Base-by-base conservation (phyloP, 495 filamentous ascomycete genomes). In the Penicillium flavigenum region DNA sequence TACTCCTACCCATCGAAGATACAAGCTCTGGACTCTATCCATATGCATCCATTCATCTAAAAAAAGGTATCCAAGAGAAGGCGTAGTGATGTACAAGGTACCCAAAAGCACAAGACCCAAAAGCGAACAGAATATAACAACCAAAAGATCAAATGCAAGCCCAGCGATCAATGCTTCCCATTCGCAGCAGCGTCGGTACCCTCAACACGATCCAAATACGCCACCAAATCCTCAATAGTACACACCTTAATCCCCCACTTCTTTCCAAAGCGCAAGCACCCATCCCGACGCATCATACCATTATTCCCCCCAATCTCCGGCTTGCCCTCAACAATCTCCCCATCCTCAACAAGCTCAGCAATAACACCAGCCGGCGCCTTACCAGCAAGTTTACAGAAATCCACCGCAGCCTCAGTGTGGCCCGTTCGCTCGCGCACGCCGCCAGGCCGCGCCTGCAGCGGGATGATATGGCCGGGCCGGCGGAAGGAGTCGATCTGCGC, bases 271-370 rank as follows among this genome's bases (percentile, higher is more conserved):
- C 74, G 80, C 67, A 98, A 78, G 69, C 94, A 98, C 4, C 82
- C 88, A 81, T 98, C 92, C 57, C 91, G 83, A 62, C 92, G 76
- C 90, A 97, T 89, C 94, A 98, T 98, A 2, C 86, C 90, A 19
- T 86, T 85, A 39, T 83, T 83, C 17, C 79, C 79, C 10, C 71
- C 66, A 54, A 78, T 71, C 67, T 83, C 81, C 22, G 86, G 61
- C 36, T 82, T 79, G 19, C 80, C 82, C 11, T 82, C 84, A 6
- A 88, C 78, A 67, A 82, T 73, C 49, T 84, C 78, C 2, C 91
- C 90, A 65, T 92, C 87, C 58, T 92, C 88, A 22, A 96, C 88
- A 59, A 96, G 67, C 74, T 95, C 88, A 61, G 88, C 88, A 60
- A 98, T 96, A 1, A 92, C 93, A 50, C 82, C 90, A 0, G 83